These are phyloP conservation scores for Sporisorium reilianum DNA, from an alignment of 1,284 basidiomycete genomes.

Conservation along the genomic window DNA sequence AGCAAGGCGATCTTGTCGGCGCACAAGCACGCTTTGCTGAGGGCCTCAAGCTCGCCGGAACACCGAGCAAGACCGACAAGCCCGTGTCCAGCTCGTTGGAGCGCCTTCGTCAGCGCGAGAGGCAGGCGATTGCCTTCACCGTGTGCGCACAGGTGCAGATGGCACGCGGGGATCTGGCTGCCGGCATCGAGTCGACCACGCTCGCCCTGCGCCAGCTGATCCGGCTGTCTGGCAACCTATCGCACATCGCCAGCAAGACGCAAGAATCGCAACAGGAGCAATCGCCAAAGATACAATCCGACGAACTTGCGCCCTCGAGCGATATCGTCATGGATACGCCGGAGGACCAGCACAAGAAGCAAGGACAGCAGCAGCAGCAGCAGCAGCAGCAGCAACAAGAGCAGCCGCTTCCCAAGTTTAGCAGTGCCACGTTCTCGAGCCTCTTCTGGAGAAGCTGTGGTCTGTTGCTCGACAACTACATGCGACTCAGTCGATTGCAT, in stretches of 20 bases:
- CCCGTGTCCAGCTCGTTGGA: constrained; percentile 29
- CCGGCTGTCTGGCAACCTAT: constrained; percentile 28
- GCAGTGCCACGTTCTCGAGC: constrained; percentile 26
- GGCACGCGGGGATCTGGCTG: constrained; percentile 36
- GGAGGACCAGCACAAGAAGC: constrained; percentile 1
- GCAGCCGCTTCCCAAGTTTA: constrained; percentile 35
- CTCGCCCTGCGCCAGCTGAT: constrained; percentile 37
- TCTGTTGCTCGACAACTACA: constrained; percentile 34
- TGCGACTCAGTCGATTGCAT: constrained; percentile 48
- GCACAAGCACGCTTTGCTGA: constrained; percentile 34
- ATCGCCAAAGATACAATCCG: constrained; percentile 1
- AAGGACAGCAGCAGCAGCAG: neutral
- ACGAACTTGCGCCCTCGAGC: constrained; percentile 21
- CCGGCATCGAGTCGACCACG: constrained; percentile 36
- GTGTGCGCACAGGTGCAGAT: constrained; percentile 30
- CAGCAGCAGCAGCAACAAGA: constrained; percentile 1
- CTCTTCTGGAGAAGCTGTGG: constrained; percentile 41
- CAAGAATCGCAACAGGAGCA: constrained; percentile 15
- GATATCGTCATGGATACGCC: constrained; percentile 22
- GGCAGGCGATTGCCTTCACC: constrained; percentile 41
- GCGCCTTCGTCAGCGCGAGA: constrained; percentile 29
- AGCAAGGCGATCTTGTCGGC: constrained; percentile 21
- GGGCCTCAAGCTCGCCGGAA: constrained; percentile 33
- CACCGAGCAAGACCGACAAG: constrained; percentile 19
- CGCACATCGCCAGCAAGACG: constrained; percentile 20